Evolutionary conservation across 2,329 filamentous ascomycete species (phyloP).

Genomic region (Fusarium sublunatum): DNA sequence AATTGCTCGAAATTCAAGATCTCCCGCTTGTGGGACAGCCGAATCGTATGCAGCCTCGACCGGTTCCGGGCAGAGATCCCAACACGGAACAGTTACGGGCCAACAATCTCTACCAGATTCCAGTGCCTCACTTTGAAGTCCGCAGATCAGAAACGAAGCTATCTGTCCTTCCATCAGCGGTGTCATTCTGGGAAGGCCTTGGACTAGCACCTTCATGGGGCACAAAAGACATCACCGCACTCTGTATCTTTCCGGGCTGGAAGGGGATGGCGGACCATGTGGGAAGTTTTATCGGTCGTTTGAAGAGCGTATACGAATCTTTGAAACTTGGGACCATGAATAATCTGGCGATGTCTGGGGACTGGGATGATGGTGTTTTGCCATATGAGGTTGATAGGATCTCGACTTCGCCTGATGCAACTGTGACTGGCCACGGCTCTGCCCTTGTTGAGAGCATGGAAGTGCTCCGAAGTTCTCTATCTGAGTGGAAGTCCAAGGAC

Average conservation of each 20-base stretch:
- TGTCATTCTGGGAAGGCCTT: conserved; percentile 85
- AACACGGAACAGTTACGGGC: conserved; percentile 60
- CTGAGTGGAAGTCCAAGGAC: conserved; percentile 55
- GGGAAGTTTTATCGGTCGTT: conserved; percentile 72
- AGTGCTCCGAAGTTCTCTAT: conserved; percentile 60
- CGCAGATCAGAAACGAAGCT: conserved; percentile 75
- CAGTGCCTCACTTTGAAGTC: conserved; percentile 77
- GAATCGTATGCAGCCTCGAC: conserved; percentile 63
- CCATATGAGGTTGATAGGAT: conserved; percentile 62
- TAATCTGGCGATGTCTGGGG: conserved; percentile 57
- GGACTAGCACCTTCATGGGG: conserved; percentile 78
- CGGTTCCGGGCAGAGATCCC: conserved; percentile 55
- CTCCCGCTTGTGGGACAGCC: conserved; percentile 65
- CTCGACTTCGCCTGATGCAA: conserved; percentile 55
- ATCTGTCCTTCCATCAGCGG: conserved; percentile 78
- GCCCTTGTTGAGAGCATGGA: conserved; percentile 62
- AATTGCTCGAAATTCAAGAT: conserved; percentile 68
- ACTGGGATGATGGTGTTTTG: conserved; percentile 59
- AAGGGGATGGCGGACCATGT: conserved; percentile 71
- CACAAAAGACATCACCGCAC: conserved; percentile 75
- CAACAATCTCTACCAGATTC: conserved; percentile 70
- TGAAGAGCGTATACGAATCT: conserved; percentile 78
- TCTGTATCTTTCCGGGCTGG: conserved; percentile 77
- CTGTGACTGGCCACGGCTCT: conserved; percentile 57
- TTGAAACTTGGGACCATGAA: conserved; percentile 77